Evolutionary conservation across 805 yeast genomes (phyloP), one percentile per base, ranked within the genome.

Genomic region (Nakazawaea anatomiae): DNA sequence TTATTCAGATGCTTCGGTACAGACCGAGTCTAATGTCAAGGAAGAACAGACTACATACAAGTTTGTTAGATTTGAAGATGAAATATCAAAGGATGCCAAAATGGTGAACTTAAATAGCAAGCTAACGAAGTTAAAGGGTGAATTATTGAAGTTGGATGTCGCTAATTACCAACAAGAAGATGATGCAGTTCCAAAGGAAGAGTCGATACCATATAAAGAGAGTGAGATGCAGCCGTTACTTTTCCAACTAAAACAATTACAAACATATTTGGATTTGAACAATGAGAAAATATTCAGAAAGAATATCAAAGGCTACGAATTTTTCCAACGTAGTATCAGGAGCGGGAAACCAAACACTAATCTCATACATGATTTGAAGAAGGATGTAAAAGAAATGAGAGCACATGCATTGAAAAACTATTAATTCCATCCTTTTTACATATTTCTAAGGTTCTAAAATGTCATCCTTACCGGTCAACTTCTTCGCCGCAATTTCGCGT

Each of bases 211-310:
- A 35, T 48, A 31, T 43, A 51, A 48, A 11, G 52, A 55, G 8
- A 62, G 66, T 47, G 71, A 67, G 58, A 73, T 58, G 75, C 71
- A 52, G 53, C 71, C 65, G 44, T 61, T 57, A 57, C 55, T 60
- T 58, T 70, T 62, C 45, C 73, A 57, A 54, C 56, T 59, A 34
- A 67, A 57, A 47, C 70, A 61, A 52, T 54, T 64, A 40, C 64
- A 60, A 50, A 65, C 62, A 31, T 64, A 61, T 47, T 50, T 63
- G 47, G 69, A 66, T 30, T 56, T 66, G 56, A 59, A 61, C 14
- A 60, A 30, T 27, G 46, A 46, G 30, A 14, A 28, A 9, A 50
- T 46, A 12, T 44, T 41, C 42, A 29, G 40, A 5, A 45, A 29
- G 6, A 29, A 28, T 14, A 25, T 8, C n/a, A 42, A 35, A 31